These are phyloP conservation scores for Tolypocladium cylindrosporum DNA, from an alignment of 2,329 filamentous ascomycete genomes.

Conservation along the genomic window DNA sequence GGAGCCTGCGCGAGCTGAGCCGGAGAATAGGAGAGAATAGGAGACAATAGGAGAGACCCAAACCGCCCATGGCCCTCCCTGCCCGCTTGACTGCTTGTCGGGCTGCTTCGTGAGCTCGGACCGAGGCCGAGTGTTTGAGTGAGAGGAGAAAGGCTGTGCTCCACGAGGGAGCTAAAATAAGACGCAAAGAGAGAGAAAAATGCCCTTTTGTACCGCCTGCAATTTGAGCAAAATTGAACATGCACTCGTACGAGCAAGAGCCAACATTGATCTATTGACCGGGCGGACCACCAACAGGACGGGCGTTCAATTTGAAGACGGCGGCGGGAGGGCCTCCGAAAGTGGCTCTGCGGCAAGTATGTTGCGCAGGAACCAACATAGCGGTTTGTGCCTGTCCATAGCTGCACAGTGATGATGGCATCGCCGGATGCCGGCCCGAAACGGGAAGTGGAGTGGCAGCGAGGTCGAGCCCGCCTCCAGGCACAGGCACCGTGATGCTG, in stretches of 20 bases:
- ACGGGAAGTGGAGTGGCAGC: background rate
- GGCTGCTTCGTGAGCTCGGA: background rate
- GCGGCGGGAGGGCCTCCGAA: background rate
- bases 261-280: too few relatives aligned
- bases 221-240: too few relatives aligned
- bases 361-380: background rate
- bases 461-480: background rate
- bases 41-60: background rate
- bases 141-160: background rate
- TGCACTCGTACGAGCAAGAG: too few relatives aligned
- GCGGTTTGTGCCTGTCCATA: background rate
- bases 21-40: background rate
- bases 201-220: background rate
- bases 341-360: background rate
- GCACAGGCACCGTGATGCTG: background rate
- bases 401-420: background rate
- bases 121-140: background rate
- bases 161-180: background rate
- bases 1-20: background rate
- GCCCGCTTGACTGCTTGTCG: background rate
- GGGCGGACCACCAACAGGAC: too few relatives aligned
- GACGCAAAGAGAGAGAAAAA: background rate
- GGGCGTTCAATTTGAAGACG: too few relatives aligned
- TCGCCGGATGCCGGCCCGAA: constrained; percentile 1
- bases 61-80: background rate